Percentiles rank a stretch among this genome's conserved stretches.
phyloP scores from a whole-genome alignment of 352 stramenopile species.

The Phytopythium aichiense region DNA sequence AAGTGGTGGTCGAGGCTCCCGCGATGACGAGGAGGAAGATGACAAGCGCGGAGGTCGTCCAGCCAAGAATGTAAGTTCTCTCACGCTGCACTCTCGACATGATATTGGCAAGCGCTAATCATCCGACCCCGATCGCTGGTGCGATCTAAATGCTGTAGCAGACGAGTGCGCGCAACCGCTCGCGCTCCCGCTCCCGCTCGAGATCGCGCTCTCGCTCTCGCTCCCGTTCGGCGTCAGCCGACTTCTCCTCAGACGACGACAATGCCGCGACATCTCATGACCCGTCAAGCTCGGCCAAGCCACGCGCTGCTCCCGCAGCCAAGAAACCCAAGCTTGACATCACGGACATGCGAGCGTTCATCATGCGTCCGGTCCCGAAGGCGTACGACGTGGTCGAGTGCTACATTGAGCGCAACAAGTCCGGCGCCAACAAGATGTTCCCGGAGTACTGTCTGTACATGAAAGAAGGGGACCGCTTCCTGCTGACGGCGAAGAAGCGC shows the following conservation, averaged over 20 bases:
- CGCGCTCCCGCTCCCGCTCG: conserved; percentile 43
- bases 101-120: neutral
- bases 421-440: conserved; percentile 92
- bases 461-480: conserved; percentile 94
- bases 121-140: neutral
- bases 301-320: conserved; percentile 20
- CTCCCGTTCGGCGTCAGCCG: conserved; percentile 57
- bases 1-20: conserved; percentile 19
- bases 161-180: conserved; percentile 32
- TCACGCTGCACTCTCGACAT: neutral
- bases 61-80: conserved; percentile 36
- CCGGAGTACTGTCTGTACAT: conserved; percentile 90
- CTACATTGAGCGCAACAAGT: conserved; percentile 93
- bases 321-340: conserved; percentile 84
- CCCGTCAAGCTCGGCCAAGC: conserved; percentile 23
- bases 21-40: conserved; percentile 56
- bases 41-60: conserved; percentile 24
- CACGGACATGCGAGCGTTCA: conserved; percentile 73
- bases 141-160: conserved; percentile 6
- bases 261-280: conserved; percentile 63
- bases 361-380: conserved; percentile 81
- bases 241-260: conserved; percentile 62
- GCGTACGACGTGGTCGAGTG: conserved; percentile 91
- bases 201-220: conserved; percentile 37
- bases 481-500: conserved; percentile 96